Evolutionary conservation across 805 yeast species (phyloP).

Genomic region (Barnettozyma botsteinii): DNA sequence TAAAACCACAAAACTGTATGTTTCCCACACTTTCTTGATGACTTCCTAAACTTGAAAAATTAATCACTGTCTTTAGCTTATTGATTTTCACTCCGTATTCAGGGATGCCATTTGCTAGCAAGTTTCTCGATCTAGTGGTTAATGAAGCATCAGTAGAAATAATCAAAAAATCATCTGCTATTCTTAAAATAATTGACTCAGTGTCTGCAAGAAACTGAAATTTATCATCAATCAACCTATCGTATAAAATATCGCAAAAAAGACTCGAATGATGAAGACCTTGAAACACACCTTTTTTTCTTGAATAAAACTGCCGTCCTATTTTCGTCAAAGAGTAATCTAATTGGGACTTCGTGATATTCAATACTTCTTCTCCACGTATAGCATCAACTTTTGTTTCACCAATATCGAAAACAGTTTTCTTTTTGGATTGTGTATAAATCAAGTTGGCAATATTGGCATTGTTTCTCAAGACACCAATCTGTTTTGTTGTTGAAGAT

Average conservation of each 20-base stretch:
- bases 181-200: conserved; percentile 43
- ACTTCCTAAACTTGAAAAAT: conserved; percentile 17
- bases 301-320: conserved; percentile 32
- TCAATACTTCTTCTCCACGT: conserved; percentile 38
- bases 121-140: conserved; percentile 27
- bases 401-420: conserved; percentile 1
- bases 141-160: conserved; percentile 39
- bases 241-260: conserved; percentile 70
- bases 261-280: conserved; percentile 75
- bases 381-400: conserved; percentile 23
- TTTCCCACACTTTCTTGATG: conserved; percentile 3
- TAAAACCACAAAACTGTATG: conserved; percentile 38
- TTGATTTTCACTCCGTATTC: conserved; percentile 25
- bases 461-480: background rate
- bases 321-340: conserved; percentile 41
- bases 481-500: background rate
- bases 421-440: background rate
- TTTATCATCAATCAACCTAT: conserved; percentile 42
- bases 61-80: conserved; percentile 36
- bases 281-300: conserved; percentile 74
- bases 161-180: conserved; percentile 85
- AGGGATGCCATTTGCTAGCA: conserved; percentile 33
- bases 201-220: conserved; percentile 20
- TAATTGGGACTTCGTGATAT: conserved; percentile 47
- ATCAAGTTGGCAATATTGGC: background rate